A percentile compares a stretch with the other conserved stretches of the same genome.
phyloP scores from a whole-genome alignment of 192 early-diverging fungal species.

The Linnemannia exigua region DNA sequence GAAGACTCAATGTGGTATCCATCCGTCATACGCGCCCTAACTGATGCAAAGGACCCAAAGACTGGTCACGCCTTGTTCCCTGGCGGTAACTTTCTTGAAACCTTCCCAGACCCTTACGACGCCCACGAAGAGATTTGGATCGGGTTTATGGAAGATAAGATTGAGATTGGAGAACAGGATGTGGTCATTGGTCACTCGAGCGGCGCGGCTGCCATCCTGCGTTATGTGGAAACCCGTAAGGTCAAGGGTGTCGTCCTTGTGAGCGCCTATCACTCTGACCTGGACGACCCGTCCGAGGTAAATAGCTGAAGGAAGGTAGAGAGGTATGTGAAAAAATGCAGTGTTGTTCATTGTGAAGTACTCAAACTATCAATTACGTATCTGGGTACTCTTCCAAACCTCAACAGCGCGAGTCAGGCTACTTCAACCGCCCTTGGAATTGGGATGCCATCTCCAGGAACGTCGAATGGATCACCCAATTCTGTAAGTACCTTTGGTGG shows the following conservation, averaged over 20 bases:
- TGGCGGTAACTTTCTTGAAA: conserved; percentile 36
- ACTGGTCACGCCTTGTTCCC: conserved; percentile 40
- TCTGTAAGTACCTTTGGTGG: conserved; percentile 24
- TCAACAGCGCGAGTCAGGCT: conserved; percentile 45
- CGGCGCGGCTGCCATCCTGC: conserved; percentile 51
- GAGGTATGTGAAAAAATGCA: neutral
- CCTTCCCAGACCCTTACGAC: conserved; percentile 56
- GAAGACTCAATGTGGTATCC: conserved; percentile 60
- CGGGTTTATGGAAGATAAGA: conserved; percentile 45
- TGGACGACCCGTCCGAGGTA: conserved; percentile 54
- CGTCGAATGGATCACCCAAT: conserved; percentile 51
- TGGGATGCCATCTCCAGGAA: conserved; percentile 55
- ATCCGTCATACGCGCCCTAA: conserved; percentile 37
- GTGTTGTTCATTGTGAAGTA: too few relatives aligned
- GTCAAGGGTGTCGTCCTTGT: conserved; percentile 58
- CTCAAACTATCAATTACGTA: neutral
- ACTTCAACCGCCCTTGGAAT: conserved; percentile 58
- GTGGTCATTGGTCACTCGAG: conserved; percentile 58
- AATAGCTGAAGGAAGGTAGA: too few relatives aligned
- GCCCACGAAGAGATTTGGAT: conserved; percentile 58
- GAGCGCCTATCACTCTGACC: conserved; percentile 58
- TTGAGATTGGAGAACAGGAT: conserved; percentile 31
- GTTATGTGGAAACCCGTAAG: conserved; percentile 49
- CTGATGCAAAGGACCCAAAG: conserved; percentile 18
- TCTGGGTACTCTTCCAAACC: neutral